These are phyloP conservation scores for Candida oleophila DNA, from an alignment of 805 yeast genomes.

Conservation along the genomic window DNA sequence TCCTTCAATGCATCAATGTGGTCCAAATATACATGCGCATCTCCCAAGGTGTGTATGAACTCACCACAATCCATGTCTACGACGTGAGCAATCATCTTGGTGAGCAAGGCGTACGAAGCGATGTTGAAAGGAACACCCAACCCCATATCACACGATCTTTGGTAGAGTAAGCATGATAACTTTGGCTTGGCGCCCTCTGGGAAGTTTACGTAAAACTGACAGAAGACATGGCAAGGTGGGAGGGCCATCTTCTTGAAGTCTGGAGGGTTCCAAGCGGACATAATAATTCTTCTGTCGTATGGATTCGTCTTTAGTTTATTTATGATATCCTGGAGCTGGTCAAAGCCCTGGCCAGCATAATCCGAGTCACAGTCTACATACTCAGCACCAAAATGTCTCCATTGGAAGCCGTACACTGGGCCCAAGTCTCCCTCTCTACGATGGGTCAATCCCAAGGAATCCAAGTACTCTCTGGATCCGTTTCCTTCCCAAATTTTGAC, in stretches of 20 bases:
- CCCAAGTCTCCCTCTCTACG: constrained; percentile 94
- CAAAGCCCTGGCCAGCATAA: constrained; percentile 84
- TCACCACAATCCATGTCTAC: constrained; percentile 95
- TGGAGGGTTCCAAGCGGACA: constrained; percentile 99
- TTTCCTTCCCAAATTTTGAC: constrained; percentile 99
- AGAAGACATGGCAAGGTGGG: constrained; percentile 97
- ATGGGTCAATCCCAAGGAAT: constrained; percentile 72
- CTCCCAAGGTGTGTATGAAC: constrained; percentile 93
- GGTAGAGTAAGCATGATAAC: constrained; percentile 86
- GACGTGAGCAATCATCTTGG: constrained; percentile 94
- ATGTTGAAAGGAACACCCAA: constrained; percentile 98
- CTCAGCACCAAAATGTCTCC: constrained; percentile 98
- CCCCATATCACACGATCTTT: constrained; percentile 99
- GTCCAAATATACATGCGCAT: constrained; percentile 91
- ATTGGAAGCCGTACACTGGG: constrained; percentile 98
- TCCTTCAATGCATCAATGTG: constrained; percentile 88
- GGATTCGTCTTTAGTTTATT: constrained; percentile 83
- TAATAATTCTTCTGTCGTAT: constrained; percentile 87
- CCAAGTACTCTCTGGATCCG: constrained; percentile 89
- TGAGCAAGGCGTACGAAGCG: constrained; percentile 91
- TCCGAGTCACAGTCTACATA: constrained; percentile 85
- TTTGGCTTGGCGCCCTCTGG: constrained; percentile 61
- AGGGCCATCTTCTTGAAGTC: constrained; percentile 93
- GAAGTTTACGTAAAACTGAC: constrained; percentile 90
- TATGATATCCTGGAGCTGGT: constrained; percentile 81